Evolutionary conservation across 768 basidiomycete genomes (phyloP), one percentile per base, ranked within the genome.

Genomic region (Lenzites betulinus): DNA sequence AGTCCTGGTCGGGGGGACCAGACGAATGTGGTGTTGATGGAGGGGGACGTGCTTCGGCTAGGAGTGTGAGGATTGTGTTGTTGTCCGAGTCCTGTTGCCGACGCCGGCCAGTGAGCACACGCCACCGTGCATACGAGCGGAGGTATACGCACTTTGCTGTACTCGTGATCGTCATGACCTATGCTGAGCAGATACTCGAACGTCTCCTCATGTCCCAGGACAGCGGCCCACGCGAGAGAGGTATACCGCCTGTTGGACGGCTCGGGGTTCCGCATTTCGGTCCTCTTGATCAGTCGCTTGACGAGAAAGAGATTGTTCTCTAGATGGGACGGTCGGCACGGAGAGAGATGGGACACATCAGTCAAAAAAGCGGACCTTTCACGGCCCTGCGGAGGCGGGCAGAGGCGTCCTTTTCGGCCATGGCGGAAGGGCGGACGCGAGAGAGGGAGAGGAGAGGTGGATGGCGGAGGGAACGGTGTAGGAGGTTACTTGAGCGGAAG

Each of bases 251-350:
- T 83, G 23, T 84, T 77, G 16, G 81, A 82, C 12, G 88, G 80
- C 75, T 98, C 95, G 9, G 93, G 87, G 75, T 98, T 98, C 22
- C 95, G 86, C 80, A 97, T 86, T 69, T 97, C 94, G 9, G 89
- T 89, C 67, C 89, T 78, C 73, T 91, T 86, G 55, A 93, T 81
- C 65, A 98, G 87, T 36, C 95, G 84, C 76, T 87, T 90, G 69
- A 97, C 92, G 62, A 96, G 86, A 67, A 95, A 89, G 65, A 97
- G 85, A 76, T 96, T 96, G 77, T 96, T 95, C 77, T 96, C 95
- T 98, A 41, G 47, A 26, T 41, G 54, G 44, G 20, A 23, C 52
- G 46, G 54, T 64, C 55, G 50, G 56, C 51, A 39, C 33, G 55
- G 38, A 22, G 48, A 54, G 38, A 57, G 8, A 16, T 22, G 47